Base-by-base conservation (phyloP, 192 early-diverging fungal genomes). In the Backusella westeae region DNA sequence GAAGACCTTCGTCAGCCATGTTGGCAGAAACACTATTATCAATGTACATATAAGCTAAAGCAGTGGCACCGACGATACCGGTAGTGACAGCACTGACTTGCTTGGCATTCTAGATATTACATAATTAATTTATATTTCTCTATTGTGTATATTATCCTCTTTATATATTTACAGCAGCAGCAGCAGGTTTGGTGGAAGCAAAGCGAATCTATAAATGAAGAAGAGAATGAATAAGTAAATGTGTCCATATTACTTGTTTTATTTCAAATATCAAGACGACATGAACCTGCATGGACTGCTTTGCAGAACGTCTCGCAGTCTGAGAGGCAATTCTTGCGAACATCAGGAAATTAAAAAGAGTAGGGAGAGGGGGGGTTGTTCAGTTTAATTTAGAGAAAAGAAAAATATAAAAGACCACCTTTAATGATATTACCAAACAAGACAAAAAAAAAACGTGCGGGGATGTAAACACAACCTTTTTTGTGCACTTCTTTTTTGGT, bases 1-100 rank as follows among this genome's bases (percentile, higher is more conserved):
- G 97, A 69, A 97, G 87, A 67, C 97, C 97, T 74, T 98, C 93
- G 56, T 95, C 96, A 75, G 92, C 90, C 89, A 94, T 94, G 81
- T 92, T 91, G 80, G 94, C 92, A 83, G 90, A 88, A 34, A 90
- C 89, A 26, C 21, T 63, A 4, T 63, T 63, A 41, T 78, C 76
- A 53, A 81, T 85, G 69, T 85, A 84, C 78, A 88, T 81, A 56
- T 77, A 84, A 34, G 82, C 82, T 66, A 81, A 78, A 38, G 85
- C 89, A 23, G 87, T 83, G 39, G 86, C 83, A 34, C 79, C 79
- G 8, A 90, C 87, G 36, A 93, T 91, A 67, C 91, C 90, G 15
- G 92, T 89, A 1, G 84, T 78, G 67, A 81, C 74, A 68, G 76
- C 69, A 72, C 82, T 74, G 26, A 85, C 35, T 63, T 79, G 71